Percentiles rank a stretch among this genome's conserved stretches.
Evolutionary conservation across 257 asterid genomes (phyloP).

Genomic region (Solanum lycopersicoides): DNA sequence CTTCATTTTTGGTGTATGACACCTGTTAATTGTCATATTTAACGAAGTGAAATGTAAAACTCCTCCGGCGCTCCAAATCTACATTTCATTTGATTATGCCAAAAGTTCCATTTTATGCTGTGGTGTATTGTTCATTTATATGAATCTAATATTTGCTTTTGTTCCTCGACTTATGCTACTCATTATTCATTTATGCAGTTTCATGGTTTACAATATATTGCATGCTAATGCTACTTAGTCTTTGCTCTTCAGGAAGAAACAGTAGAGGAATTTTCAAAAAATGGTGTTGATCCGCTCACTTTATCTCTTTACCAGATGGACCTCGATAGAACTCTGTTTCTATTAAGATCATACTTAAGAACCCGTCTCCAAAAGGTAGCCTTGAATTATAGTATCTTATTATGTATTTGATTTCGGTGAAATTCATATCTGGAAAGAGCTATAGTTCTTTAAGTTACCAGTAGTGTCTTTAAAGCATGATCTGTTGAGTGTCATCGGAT

Average conservation of each 20-base stretch:
- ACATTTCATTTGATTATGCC: background rate
- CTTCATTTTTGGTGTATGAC: background rate
- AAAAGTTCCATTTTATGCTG: background rate
- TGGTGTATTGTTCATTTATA: background rate
- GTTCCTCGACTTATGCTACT: background rate
- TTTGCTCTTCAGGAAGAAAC: slow-evolving; percentile 54
- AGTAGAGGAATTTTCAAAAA: slow-evolving; percentile 42
- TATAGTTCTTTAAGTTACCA: background rate
- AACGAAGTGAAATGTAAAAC: background rate
- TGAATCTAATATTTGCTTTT: background rate
- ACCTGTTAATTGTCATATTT: background rate
- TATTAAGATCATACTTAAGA: slow-evolving; percentile 79
- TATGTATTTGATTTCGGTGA: background rate
- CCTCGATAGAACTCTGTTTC: slow-evolving; percentile 69
- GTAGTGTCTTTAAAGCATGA: background rate
- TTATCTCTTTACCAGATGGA: slow-evolving; percentile 93
- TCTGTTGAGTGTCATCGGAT: background rate
- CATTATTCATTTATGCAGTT: background rate
- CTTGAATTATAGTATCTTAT: background rate
- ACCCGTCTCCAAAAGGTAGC: slow-evolving; percentile 87
- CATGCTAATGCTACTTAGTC: background rate
- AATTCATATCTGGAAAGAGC: background rate
- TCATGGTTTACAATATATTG: background rate
- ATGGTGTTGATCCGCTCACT: slow-evolving; percentile 66
- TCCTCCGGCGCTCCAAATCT: background rate